These are phyloP conservation scores for Penicillium sumatraense DNA, from an alignment of 2,329 filamentous ascomycete species.

Conservation along the genomic window DNA sequence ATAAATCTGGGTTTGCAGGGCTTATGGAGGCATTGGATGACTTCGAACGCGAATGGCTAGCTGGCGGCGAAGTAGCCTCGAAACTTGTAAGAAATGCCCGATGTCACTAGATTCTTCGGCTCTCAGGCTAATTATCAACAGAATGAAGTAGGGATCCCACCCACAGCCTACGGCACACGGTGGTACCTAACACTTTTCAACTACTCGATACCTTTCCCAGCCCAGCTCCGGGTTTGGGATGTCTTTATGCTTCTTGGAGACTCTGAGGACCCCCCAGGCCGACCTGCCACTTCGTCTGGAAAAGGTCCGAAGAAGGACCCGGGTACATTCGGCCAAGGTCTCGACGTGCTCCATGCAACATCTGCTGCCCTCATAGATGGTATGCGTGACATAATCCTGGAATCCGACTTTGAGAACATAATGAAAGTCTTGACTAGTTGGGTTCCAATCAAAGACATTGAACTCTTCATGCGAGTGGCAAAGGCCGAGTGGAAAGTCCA, in stretches of 20 bases:
- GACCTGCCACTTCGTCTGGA: conserved; percentile 22
- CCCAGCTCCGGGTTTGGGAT: conserved; percentile 95
- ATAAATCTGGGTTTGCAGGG: conserved; percentile 80
- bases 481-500: conserved; percentile 82
- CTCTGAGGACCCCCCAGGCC: conserved; percentile 52
- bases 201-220: conserved; percentile 90
- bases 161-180: conserved; percentile 91
- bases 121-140: too few species aligned
- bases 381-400: conserved; percentile 82
- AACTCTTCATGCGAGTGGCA: conserved; percentile 88
- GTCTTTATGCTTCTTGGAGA: conserved; percentile 95
- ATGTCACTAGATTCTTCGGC: too few species aligned
- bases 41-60: conserved; percentile 84
- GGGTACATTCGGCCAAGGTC: conserved; percentile 62
- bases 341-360: conserved; percentile 88
- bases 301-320: conserved; percentile 33
- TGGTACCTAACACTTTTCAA: conserved; percentile 99
- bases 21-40: conserved; percentile 84
- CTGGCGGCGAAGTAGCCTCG: conserved; percentile 73
- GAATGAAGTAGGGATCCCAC: conserved; percentile 77
- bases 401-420: conserved; percentile 94
- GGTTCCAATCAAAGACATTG: conserved; percentile 92
- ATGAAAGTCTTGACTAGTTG: conserved; percentile 97
- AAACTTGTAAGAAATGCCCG: conserved; percentile 77
- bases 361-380: conserved; percentile 89